Base-by-base conservation (phyloP, 2,329 filamentous ascomycete species). In the Chrysosporium queenslandicum region DNA sequence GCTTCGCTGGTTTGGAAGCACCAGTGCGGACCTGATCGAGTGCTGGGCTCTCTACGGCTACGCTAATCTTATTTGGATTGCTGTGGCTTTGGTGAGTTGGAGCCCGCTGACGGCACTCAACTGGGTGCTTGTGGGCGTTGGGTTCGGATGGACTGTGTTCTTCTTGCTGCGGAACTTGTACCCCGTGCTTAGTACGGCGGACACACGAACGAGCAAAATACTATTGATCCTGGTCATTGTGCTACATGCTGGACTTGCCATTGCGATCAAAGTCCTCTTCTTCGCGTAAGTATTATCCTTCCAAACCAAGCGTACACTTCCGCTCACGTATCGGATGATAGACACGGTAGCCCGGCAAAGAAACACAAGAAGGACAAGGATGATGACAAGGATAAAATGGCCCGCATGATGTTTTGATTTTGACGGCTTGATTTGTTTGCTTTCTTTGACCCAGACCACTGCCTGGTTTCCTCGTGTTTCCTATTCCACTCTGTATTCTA, bases 21-120 rank as follows among this genome's bases (percentile, higher is more conserved):
- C 95, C 67, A 86, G 82, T 53, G 90, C 91, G 57, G 94, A 95
- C 70, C 74, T 98, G 55, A 79, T 98, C 59, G 92, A 98, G 74
- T 95, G 89, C 75, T 90, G 87, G 82, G 87, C 89, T 55, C 75
- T 98, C 32, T 98, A 97, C 69, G 92, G 92, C 51, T 98, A 98
- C 74, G 81, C 86, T 53, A 98, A 98, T 72, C 75, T 98, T 63
- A 87, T 98, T 64, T 98, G 92, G 92, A 90, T 98, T 61, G 87
- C 86, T 2, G 90, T 98, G 40, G 90, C 92, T 45, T 72, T 94
- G 57, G 87, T 96, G 60, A 89, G 85, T 66, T 96, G 90, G 86
- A 91, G 86, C 58, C 85, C 86, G 50, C 74, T 96, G 61, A 82
- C 81, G 51, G 81, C 88, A 52, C 79, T 98, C 59, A 98, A 98